Conservation (phyloP, 768 basidiomycete species). For the Lentinula boryana region DNA sequence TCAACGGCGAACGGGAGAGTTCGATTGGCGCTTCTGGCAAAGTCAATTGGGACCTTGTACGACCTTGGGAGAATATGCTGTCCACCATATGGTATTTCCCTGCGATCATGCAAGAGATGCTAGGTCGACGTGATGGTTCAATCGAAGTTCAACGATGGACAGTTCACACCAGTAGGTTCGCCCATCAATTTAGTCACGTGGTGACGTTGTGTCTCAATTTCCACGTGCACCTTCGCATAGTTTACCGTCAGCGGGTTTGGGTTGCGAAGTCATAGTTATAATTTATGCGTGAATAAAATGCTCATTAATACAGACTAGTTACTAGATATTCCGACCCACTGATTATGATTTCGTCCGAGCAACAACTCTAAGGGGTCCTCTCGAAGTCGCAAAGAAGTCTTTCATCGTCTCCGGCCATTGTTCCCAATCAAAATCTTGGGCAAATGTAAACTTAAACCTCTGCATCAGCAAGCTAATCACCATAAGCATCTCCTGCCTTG, state of each 20-base stretch:
- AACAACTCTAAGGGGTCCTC: not conserved
- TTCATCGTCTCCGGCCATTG: constrained; percentile 5
- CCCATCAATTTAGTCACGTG: too few relatives aligned
- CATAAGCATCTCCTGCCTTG: constrained; percentile 33
- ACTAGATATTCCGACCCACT: too few relatives aligned
- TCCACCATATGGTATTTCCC: not conserved
- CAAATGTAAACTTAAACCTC: constrained; percentile 29
- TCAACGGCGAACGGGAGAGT: constrained; percentile 2
- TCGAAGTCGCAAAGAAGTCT: constrained; percentile 2
- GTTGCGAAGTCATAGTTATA: too few relatives aligned
- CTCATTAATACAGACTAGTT: too few relatives aligned
- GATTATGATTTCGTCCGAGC: not conserved
- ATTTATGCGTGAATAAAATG: too few relatives aligned
- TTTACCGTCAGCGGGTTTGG: too few relatives aligned
- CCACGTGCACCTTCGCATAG: too few relatives aligned
- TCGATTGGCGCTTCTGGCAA: not conserved
- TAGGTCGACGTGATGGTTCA: constrained; percentile 1
- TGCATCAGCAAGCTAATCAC: constrained; percentile 29
- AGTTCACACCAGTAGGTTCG: too few relatives aligned
- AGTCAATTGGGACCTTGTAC: not conserved
- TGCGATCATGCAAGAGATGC: constrained; percentile 3
- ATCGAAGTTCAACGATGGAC: not conserved
- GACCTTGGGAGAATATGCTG: not conserved
- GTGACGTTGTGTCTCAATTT: too few relatives aligned
- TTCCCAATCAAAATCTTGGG: constrained; percentile 8